Base-by-base conservation (phyloP, 305 asterid genomes). In the Fraxinus paxiana region DNA sequence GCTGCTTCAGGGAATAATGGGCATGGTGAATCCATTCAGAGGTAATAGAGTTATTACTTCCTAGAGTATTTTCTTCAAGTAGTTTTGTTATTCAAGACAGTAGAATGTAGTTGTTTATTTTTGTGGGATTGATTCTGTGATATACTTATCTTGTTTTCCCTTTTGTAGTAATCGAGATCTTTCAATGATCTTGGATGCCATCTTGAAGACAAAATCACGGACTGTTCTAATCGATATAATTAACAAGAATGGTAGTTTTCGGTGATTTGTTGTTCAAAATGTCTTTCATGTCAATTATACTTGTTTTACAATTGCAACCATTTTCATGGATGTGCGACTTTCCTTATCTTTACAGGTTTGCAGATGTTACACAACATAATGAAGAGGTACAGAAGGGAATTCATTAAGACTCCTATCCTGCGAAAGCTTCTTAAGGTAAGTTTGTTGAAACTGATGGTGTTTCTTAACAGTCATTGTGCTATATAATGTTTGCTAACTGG, bases 281-380 rank as follows among this genome's bases (percentile, higher is more conserved):
- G 72, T 82, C 22, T 37, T 43, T 28, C n/a, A 69, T 63, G 56
- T 38, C 81, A 73, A 2, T 80, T 79, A 54, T 5, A 54, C 80
- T 80, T 77, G 84, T 79, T 82, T 54, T 46, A 48, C 48, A 38
- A 79, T 72, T 79, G 43, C 41, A 69, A 69, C 10, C 9, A 30
- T 15, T 24, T 65, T 69, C 41, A 69, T 30, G 22, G 74, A 26
- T 67, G 22, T 69, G 17, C 81, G 78, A 54, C 78, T 69, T 77
- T 56, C 18, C 70, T 71, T 84, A 56, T 76, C 35, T 82, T 76
- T 70, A 31, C 77, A 95, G 98, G 98, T 81, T 87, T 95, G 89
- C 98, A 95, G 92, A 93, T 95, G 98, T 90, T 95, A 77, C 98
- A 93, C 90, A 95, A 93, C 84, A 92, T 95, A 80, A 79, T 95